Percentiles rank a stretch among this genome's conserved stretches.
These are phyloP conservation scores for Pontederia paniculata DNA, from an alignment of 176 grass and related monocot genomes.

Conservation along the genomic window DNA sequence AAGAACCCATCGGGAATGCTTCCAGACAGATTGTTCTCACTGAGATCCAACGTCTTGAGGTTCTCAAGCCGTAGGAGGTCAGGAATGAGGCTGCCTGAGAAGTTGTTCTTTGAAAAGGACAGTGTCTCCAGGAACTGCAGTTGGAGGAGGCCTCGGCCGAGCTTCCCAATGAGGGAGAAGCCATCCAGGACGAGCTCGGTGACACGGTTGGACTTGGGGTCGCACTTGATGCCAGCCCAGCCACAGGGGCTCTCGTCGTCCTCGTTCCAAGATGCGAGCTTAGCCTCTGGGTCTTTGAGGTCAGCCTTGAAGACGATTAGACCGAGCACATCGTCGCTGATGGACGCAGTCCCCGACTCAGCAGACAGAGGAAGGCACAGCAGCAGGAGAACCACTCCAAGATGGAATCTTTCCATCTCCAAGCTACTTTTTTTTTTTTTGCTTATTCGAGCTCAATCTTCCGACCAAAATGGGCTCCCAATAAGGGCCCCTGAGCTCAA, in stretches of 20 bases:
- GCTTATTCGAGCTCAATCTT: neutral
- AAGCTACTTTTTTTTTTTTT: neutral
- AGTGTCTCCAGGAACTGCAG: conserved; percentile 57
- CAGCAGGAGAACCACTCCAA: conserved; percentile 6
- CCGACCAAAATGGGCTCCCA: neutral
- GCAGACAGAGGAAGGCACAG: conserved; percentile 5
- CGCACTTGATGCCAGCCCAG: conserved; percentile 64
- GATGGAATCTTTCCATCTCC: neutral
- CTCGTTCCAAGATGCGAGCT: conserved; percentile 80
- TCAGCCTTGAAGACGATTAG: conserved; percentile 95
- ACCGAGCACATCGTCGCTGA: conserved; percentile 86
- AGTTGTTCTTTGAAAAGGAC: conserved; percentile 58
- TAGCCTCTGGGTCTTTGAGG: conserved; percentile 53
- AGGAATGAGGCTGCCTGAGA: conserved; percentile 52
- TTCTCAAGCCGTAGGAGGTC: conserved; percentile 45
- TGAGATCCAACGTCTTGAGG: conserved; percentile 65
- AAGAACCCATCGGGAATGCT: conserved; percentile 62
- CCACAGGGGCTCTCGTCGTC: conserved; percentile 67
- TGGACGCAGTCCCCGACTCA: conserved; percentile 11
- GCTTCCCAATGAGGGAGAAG: conserved; percentile 72
- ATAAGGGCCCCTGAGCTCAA: no score
- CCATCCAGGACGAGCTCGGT: conserved; percentile 45
- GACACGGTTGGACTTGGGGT: conserved; percentile 53
- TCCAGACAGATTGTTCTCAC: conserved; percentile 51
- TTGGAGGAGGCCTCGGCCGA: conserved; percentile 81